Percentiles rank a stretch among this genome's conserved stretches.
These are phyloP conservation scores for Phytophthora quininea DNA, from an alignment of 352 stramenopile species.

Conservation along the genomic window DNA sequence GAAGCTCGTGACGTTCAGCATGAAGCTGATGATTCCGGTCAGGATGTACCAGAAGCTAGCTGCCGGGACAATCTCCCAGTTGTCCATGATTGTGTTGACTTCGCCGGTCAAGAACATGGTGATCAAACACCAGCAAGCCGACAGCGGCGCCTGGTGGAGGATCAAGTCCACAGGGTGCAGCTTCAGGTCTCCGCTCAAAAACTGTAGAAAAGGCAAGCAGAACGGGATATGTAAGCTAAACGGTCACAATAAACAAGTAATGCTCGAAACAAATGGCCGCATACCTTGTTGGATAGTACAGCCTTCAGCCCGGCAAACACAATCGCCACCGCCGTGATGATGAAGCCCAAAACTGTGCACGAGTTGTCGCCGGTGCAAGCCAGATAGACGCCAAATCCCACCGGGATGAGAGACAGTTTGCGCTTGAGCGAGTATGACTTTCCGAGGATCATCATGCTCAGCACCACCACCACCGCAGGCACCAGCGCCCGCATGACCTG, in stretches of 20 bases:
- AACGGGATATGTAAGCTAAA: conserved; percentile 8
- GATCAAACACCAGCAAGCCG: conserved; percentile 89
- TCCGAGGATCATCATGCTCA: conserved; percentile 82
- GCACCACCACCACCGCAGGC: conserved; percentile 74
- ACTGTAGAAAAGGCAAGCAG: conserved; percentile 37
- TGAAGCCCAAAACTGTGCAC: conserved; percentile 85
- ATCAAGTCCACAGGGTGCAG: conserved; percentile 93
- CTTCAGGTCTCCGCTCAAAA: conserved; percentile 93
- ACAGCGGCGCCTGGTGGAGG: conserved; percentile 92
- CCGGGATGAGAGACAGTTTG: conserved; percentile 78
- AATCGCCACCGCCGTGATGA: conserved; percentile 90
- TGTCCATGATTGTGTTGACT: conserved; percentile 58
- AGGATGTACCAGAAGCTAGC: conserved; percentile 82
- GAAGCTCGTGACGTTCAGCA: conserved; percentile 95
- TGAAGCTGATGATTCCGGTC: conserved; percentile 90
- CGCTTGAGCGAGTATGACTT: conserved; percentile 80
- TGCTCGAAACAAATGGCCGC: background rate
- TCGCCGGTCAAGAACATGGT: conserved; percentile 84
- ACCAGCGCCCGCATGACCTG: conserved; percentile 92
- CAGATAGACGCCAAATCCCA: conserved; percentile 85
- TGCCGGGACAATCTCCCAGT: conserved; percentile 67
- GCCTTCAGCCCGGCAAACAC: conserved; percentile 93
- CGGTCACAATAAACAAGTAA: background rate
- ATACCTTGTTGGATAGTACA: conserved; percentile 89
- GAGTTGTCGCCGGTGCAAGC: conserved; percentile 90